phyloP scores from a whole-genome alignment of 192 early-diverging fungal species.

The Spizellomyces punctatus region DNA sequence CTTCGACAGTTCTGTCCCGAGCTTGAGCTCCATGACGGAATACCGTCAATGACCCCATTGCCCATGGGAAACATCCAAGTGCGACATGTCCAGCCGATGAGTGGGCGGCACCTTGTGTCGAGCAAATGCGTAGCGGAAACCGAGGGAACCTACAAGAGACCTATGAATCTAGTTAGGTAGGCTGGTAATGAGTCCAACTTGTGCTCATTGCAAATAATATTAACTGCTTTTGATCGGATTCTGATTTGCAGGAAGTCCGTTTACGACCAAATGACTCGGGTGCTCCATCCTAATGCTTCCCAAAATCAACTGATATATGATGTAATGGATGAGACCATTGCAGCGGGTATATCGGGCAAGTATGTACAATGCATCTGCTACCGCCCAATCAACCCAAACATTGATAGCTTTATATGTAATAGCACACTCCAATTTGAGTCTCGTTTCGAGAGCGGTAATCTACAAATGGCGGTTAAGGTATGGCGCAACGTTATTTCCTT shows the following conservation, averaged over 20 bases:
- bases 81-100: constrained; percentile 39
- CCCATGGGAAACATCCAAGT: constrained; percentile 34
- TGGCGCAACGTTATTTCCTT: not conserved
- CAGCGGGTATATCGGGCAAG: not conserved
- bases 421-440: constrained; percentile 54
- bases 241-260: too few relatives aligned
- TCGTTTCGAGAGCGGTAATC: constrained; percentile 59
- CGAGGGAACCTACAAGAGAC: constrained; percentile 6
- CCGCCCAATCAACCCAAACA: too few relatives aligned
- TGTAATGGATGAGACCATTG: constrained; percentile 45
- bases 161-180: too few relatives aligned
- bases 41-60: constrained; percentile 8
- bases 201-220: too few relatives aligned
- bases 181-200: too few relatives aligned
- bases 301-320: constrained; percentile 46
- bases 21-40: constrained; percentile 3
- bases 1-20: constrained; percentile 27
- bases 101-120: constrained; percentile 1
- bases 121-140: constrained; percentile 8
- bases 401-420: not conserved
- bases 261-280: too few relatives aligned
- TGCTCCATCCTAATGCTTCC: too few relatives aligned
- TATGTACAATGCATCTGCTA: too few relatives aligned
- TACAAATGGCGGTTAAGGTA: constrained; percentile 52
- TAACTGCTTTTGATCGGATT: too few relatives aligned